Evolutionary conservation across 78 protist species (phyloP), one percentile per base, ranked within the genome.

Genomic region (slime mould (Dictyostelium discoideum)): DNA sequence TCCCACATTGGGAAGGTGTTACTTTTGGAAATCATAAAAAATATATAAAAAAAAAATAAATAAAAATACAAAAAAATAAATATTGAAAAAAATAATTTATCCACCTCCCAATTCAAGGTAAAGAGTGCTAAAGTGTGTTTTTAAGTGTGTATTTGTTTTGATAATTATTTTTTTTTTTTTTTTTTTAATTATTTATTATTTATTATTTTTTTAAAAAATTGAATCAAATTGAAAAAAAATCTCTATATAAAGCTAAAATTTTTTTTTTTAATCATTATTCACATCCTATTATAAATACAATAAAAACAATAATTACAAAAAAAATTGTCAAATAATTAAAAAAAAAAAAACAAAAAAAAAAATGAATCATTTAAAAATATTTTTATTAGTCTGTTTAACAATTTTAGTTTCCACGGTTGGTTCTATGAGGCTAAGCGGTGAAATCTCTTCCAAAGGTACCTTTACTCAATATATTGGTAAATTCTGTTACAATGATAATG

Each of bases 401-500:
- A 24, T 69, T 42, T 24, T 73, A 39, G 26, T 67, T 18, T 13
- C 3, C 22, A 16, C 29, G 42, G 80, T 32, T 16, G n/a, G 22
- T 13, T 39, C 67, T 9, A n/a, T 39, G 0, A 86, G 40, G 13
- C 50, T 50, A 18, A 54, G 5, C 9, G 92, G 92, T 11, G 32
- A 48, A 14, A 39, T 20, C 5, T 20, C 6, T 20, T 2, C 37
- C 20, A 40, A 32, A 0, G 4, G 7, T 18, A 72, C 16, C 39
- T 13, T 14, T 5, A 74, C 48, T 14, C 20, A 29, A n/a, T 54
- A 69, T 8, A 54, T 74, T 29, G 93, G 57, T 26, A 88, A 80
- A 20, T 88, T 88, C 29, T 78, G 93, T 88, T 60, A 60, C 10
- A 44, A 32, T 42, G 76, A 80, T 37, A 57, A 79, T 29, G 85